Evolutionary conservation across 2,329 filamentous ascomycete species (phyloP).

Genomic region (Elsinoe perseae): DNA sequence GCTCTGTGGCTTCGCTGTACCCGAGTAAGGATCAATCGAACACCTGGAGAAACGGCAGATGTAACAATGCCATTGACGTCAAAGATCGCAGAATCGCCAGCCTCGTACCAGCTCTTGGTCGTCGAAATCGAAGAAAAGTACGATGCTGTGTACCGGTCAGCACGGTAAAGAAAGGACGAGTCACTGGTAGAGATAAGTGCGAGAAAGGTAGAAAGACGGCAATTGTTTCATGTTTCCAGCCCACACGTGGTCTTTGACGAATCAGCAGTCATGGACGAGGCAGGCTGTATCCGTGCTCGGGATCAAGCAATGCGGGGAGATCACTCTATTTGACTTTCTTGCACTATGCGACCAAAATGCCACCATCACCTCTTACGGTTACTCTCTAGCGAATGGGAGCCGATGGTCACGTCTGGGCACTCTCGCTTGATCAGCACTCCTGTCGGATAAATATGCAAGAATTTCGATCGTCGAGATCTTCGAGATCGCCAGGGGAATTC

Average conservation of each 20-base stretch:
- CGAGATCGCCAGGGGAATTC: conserved; percentile 1
- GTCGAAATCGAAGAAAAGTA: background rate
- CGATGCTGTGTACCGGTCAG: background rate
- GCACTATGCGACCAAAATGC: background rate
- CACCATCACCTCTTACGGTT: background rate
- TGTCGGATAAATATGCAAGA: background rate
- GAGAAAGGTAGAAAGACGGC: background rate
- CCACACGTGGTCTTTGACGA: background rate
- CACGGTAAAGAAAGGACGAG: background rate
- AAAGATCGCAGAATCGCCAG: conserved; percentile 6
- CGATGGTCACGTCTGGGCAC: background rate
- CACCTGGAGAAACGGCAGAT: background rate
- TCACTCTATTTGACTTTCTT: background rate
- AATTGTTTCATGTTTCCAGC: background rate
- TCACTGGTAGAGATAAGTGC: background rate
- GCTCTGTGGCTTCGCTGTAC: background rate
- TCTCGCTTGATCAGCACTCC: background rate
- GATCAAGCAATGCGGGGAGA: conserved; percentile 4
- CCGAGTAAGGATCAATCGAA: background rate
- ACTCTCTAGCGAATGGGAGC: background rate
- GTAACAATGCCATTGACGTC: background rate
- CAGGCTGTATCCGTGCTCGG: background rate
- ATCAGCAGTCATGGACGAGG: background rate
- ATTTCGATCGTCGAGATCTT: conserved; percentile 11
- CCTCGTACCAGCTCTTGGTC: background rate